These are phyloP conservation scores for Datisca glomerata DNA, from an alignment of 306 rosid species.

Conservation along the genomic window DNA sequence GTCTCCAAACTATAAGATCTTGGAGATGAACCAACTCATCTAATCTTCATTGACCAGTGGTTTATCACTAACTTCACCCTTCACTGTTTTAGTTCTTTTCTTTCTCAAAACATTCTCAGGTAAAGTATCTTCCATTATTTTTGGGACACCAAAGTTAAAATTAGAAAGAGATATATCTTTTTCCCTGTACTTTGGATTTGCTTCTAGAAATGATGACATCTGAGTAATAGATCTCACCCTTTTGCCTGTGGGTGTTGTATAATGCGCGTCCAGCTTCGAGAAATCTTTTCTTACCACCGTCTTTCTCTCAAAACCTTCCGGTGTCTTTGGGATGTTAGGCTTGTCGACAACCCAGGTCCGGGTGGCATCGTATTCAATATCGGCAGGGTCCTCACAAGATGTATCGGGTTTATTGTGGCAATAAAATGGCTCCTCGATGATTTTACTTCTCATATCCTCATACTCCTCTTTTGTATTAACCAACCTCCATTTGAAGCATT, in stretches of 20 bases:
- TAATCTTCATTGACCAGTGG: too few relatives aligned
- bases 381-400: constrained; percentile 66
- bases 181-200: constrained; percentile 32
- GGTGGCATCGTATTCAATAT: constrained; percentile 49
- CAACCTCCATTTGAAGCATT: constrained; percentile 84
- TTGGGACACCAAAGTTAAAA: constrained; percentile 61
- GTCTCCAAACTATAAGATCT: too few relatives aligned
- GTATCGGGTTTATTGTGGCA: constrained; percentile 36
- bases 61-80: too few relatives aligned
- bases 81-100: too few relatives aligned
- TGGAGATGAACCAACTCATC: too few relatives aligned
- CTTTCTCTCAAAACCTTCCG: constrained; percentile 58
- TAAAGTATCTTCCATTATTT: constrained; percentile 68
- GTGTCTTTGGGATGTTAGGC: constrained; percentile 73
- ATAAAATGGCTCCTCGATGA: constrained; percentile 42
- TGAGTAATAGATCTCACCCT: constrained; percentile 60
- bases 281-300: constrained; percentile 63
- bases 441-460: constrained; percentile 58
- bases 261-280: constrained; percentile 74
- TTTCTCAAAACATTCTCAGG: constrained; percentile 33
- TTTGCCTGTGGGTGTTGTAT: constrained; percentile 61
- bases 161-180: constrained; percentile 25
- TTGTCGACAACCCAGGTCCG: constrained; percentile 89
- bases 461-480: constrained; percentile 58
- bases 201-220: constrained; percentile 38